Percentiles rank a stretch among this genome's conserved stretches.
Evolutionary conservation across 306 rosid genomes (phyloP).

Genomic region (Casuarina cunninghamiana): DNA sequence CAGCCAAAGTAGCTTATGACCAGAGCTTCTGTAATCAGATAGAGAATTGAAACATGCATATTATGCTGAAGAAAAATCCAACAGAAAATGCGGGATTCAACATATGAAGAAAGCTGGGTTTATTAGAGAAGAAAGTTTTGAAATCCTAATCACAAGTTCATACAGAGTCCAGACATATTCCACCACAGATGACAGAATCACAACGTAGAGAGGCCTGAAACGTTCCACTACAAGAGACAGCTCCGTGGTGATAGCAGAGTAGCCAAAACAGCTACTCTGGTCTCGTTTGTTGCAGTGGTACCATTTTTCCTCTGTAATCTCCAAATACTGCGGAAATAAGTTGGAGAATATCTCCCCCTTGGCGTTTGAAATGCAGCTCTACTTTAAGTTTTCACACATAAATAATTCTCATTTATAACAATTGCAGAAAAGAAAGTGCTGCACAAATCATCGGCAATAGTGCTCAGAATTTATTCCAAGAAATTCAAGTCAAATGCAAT

Average conservation of each 20-base stretch:
- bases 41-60: background rate
- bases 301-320: background rate
- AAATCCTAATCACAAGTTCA: conserved; percentile 12
- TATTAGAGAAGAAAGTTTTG: conserved; percentile 29
- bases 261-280: conserved; percentile 40
- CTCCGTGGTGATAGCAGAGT: conserved; percentile 25
- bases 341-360: background rate
- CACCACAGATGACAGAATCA: background rate
- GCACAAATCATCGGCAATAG: background rate
- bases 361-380: background rate
- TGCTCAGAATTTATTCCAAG: background rate
- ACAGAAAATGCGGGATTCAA: background rate
- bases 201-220: background rate
- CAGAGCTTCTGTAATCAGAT: background rate
- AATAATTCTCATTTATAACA: background rate
- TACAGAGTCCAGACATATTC: background rate
- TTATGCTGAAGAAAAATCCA: background rate
- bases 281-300: conserved; percentile 18
- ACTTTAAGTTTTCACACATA: background rate
- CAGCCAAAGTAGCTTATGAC: background rate
- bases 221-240: conserved; percentile 2
- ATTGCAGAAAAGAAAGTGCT: background rate
- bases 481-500: background rate
- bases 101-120: conserved; percentile 16
- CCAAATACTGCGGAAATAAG: background rate